phyloP scores from a whole-genome alignment of 495 filamentous ascomycete species.

The Daldinia loculata region DNA sequence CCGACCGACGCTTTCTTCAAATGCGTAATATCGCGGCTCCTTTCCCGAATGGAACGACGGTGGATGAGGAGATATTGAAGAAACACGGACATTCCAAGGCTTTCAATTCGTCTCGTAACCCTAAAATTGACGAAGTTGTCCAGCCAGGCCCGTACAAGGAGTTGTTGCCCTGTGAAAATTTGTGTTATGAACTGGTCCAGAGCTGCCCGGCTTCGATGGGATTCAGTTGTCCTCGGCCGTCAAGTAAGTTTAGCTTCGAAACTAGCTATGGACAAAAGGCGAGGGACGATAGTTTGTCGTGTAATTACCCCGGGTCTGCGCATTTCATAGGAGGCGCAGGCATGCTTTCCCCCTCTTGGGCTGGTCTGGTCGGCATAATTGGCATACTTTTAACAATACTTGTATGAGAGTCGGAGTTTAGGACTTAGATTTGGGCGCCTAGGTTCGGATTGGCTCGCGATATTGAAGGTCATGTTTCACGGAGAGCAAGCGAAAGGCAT shows the following conservation, averaged over 20 bases:
- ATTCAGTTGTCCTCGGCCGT: constrained; percentile 76
- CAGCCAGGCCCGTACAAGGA: constrained; percentile 93
- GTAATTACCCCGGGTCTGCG: constrained; percentile 59
- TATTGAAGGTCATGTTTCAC: constrained; percentile 16
- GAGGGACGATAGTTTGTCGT: constrained; percentile 37
- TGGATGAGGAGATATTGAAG: constrained; percentile 48
- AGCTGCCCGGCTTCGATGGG: constrained; percentile 81
- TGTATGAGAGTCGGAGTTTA: background rate
- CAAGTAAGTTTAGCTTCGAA: constrained; percentile 59
- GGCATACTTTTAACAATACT: constrained; percentile 19
- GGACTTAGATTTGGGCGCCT: constrained; percentile 18
- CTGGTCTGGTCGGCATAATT: constrained; percentile 22
- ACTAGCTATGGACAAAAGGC: constrained; percentile 68
- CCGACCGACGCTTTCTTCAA: constrained; percentile 61
- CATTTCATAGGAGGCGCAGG: constrained; percentile 44
- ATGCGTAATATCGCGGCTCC: constrained; percentile 71
- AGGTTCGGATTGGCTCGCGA: constrained; percentile 5
- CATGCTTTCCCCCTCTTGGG: constrained; percentile 31
- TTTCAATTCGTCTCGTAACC: constrained; percentile 69
- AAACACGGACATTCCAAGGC: constrained; percentile 34
- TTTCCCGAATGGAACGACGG: constrained; percentile 71
- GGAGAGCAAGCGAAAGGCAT: constrained; percentile 14
- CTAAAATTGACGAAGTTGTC: constrained; percentile 73
- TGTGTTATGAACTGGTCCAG: constrained; percentile 84
- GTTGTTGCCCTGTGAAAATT: constrained; percentile 80